Percentiles rank a stretch among this genome's conserved stretches.
These are phyloP conservation scores for Sclerotinia borealis DNA, from an alignment of 2,329 filamentous ascomycete genomes.

Conservation along the genomic window DNA sequence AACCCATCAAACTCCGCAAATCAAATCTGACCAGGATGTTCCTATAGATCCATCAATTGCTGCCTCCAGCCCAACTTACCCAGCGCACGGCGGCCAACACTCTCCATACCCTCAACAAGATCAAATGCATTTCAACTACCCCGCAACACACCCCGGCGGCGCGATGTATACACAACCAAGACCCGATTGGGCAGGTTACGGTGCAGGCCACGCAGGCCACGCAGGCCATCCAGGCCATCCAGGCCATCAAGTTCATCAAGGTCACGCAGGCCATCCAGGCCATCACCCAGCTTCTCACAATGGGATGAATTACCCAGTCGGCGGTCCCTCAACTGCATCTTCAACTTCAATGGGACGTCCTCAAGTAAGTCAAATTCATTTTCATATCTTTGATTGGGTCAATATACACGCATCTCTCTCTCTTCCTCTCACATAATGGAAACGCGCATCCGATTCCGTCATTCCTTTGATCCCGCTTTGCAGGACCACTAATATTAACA, in stretches of 20 bases:
- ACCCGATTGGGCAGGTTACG: constrained; percentile 69
- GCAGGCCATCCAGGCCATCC: constrained; percentile 16
- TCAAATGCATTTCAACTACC: constrained; percentile 78
- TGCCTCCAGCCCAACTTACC: constrained; percentile 85
- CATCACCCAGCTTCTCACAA: constrained; percentile 33
- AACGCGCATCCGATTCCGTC: neutral
- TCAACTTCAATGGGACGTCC: neutral
- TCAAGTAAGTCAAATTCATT: constrained; percentile 8
- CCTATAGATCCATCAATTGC: constrained; percentile 99
- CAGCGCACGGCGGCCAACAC: constrained; percentile 66
- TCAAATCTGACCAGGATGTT: constrained; percentile 93
- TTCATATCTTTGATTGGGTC: neutral
- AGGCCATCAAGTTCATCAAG: too few species aligned
- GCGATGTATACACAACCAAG: constrained; percentile 63
- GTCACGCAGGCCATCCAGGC: constrained; percentile 47
- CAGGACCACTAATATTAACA: constrained; percentile 20
- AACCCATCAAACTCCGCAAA: constrained; percentile 68
- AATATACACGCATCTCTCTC: neutral
- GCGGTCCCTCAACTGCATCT: neutral
- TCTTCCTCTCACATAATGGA: neutral
- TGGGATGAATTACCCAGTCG: neutral
- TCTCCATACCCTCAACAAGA: constrained; percentile 81
- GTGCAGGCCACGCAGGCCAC: constrained; percentile 37
- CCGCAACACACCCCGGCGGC: constrained; percentile 49
- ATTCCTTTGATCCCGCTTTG: constrained; percentile 14